Evolutionary conservation across 768 basidiomycete species (phyloP).

Genomic region (Rhizopogon vulgaris): DNA sequence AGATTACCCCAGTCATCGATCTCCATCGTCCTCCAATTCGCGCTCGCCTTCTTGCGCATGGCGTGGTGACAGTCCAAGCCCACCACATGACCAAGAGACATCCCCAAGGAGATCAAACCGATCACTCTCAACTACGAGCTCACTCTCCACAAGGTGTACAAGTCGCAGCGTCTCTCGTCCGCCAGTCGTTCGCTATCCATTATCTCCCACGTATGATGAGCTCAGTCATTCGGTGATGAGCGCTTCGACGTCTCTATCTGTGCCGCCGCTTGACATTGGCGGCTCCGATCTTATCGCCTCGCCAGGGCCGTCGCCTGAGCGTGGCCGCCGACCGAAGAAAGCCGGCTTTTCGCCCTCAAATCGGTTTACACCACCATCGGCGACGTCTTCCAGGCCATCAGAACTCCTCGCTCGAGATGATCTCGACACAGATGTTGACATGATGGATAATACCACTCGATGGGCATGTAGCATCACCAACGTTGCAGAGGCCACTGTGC

Average conservation of each 20-base stretch:
- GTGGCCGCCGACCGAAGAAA: constrained; percentile 22
- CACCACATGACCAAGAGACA: constrained; percentile 23
- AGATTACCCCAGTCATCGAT: constrained; percentile 11
- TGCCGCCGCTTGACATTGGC: constrained; percentile 24
- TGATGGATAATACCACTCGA: constrained; percentile 20
- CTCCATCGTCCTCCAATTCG: constrained; percentile 12
- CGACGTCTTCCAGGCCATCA: constrained; percentile 19
- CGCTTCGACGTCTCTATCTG: constrained; percentile 11
- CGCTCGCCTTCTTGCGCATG: constrained; percentile 28
- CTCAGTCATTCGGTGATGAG: constrained; percentile 15
- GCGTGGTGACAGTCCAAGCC: constrained; percentile 13
- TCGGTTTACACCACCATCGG: constrained; percentile 18
- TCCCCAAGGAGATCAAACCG: constrained; percentile 35
- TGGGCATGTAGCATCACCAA: constrained; percentile 21
- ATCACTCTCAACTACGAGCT: constrained; percentile 36
- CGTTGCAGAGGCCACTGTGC: constrained; percentile 17
- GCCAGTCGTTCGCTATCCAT: constrained; percentile 17
- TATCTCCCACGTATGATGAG: constrained; percentile 21
- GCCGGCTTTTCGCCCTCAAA: constrained; percentile 2
- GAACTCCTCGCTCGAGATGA: constrained; percentile 13
- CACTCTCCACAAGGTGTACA: constrained; percentile 31
- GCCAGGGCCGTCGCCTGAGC: constrained; percentile 18
- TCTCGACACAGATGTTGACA: constrained; percentile 14
- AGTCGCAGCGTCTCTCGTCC: constrained; percentile 39
- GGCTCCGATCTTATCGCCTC: constrained; percentile 13